Percentiles rank a stretch among this genome's conserved stretches.
phyloP scores from a whole-genome alignment of 116 monocot genomes.

The Papilionanthe hybrid region DNA sequence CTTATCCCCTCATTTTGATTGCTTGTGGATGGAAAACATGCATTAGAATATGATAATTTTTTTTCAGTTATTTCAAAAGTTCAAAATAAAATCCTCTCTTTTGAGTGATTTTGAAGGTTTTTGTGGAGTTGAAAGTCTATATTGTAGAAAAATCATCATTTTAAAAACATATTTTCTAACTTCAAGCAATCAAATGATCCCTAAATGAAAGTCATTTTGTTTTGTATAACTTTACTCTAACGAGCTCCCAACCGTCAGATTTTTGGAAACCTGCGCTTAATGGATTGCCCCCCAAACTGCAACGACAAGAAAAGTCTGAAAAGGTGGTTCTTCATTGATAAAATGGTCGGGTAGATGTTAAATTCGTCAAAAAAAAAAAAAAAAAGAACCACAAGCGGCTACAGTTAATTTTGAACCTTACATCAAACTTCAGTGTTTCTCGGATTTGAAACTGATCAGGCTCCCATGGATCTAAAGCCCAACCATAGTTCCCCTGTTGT shows the following conservation, averaged over 20 bases:
- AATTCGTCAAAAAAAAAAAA: not conserved
- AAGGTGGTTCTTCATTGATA: constrained; percentile 97
- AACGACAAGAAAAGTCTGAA: constrained; percentile 78
- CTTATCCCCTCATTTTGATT: not conserved
- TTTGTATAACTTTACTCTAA: not conserved
- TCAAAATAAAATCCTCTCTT: no score
- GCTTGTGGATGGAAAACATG: no score
- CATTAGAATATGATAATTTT: not conserved
- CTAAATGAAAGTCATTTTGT: not conserved
- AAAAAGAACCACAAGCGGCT: not conserved
- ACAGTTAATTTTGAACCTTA: not conserved
- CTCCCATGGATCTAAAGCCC: constrained; percentile 66
- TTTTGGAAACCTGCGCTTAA: constrained; percentile 43
- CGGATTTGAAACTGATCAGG: not conserved
- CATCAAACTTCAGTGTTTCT: not conserved
- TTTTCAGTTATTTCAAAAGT: no score
- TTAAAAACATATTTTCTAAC: no score
- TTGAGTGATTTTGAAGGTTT: no score
- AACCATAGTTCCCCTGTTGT: constrained; percentile 61
- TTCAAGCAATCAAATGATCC: not conserved
- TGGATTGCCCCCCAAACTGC: constrained; percentile 64
- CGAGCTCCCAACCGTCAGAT: constrained; percentile 21
- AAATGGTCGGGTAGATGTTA: constrained; percentile 58
- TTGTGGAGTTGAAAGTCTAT: no score
- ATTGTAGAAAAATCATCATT: no score